These are phyloP conservation scores for Hemisphaericaspora xylanilytica DNA, from an alignment of 1,139 yeast species.

Conservation along the genomic window DNA sequence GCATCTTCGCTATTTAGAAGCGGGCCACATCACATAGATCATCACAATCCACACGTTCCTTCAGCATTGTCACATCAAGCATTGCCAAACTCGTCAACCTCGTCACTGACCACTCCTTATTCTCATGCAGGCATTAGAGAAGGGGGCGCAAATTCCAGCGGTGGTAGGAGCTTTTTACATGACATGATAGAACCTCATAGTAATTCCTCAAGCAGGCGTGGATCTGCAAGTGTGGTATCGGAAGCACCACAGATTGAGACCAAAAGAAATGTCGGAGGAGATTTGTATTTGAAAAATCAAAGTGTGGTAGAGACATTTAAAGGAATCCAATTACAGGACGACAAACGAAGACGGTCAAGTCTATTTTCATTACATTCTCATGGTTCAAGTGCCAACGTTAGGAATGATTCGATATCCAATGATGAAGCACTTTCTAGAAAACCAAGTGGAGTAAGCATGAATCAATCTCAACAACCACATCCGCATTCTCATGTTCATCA, in stretches of 20 bases:
- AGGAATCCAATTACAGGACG: constrained; percentile 48
- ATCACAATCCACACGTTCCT: constrained; percentile 17
- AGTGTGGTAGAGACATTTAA: constrained; percentile 51
- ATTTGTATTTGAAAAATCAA: constrained; percentile 47
- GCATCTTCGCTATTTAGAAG: constrained; percentile 1
- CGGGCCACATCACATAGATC: constrained; percentile 3
- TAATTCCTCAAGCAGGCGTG: constrained; percentile 25
- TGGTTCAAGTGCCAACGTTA: constrained; percentile 1
- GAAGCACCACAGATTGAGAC: constrained; percentile 51
- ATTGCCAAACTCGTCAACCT: constrained; percentile 14
- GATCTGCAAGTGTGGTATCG: constrained; percentile 30
- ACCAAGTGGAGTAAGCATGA: constrained; percentile 1
- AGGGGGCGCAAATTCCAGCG: constrained; percentile 19
- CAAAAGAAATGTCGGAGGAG: constrained; percentile 55
- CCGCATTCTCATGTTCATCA: constrained; percentile 1
- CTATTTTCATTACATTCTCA: constrained; percentile 19
- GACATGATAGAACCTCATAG: constrained; percentile 37
- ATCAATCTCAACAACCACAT: not conserved
- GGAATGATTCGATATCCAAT: constrained; percentile 3
- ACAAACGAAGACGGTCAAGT: constrained; percentile 43
- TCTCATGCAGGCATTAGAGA: constrained; percentile 37
- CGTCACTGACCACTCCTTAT: constrained; percentile 17
- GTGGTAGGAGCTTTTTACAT: constrained; percentile 24
- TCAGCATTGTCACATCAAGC: constrained; percentile 19
- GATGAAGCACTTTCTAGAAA: not conserved